Base-by-base conservation (phyloP, 2,329 filamentous ascomycete genomes). In the Thielaviopsis cerberus region DNA sequence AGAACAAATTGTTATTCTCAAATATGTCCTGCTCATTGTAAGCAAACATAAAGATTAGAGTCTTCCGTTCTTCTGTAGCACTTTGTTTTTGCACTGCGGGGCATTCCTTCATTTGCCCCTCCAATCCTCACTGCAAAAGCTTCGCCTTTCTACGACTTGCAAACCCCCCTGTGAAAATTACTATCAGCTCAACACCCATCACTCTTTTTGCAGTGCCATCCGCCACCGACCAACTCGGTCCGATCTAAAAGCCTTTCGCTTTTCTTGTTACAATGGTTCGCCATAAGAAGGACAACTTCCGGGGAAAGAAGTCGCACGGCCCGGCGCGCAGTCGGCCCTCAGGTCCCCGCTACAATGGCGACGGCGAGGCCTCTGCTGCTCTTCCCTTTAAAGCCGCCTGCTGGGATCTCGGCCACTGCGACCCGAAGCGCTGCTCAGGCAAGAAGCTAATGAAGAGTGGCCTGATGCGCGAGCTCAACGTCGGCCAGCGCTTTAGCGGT, bases 341-440 rank as follows among this genome's bases (percentile, higher is more conserved):
- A 63, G 74, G 68, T 63, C n/a, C 41, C n/a, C 41, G 41, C n/a
- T 5, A 48, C 41, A 48, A 48, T 22, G 64, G 71, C 62, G 68
- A 69, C 63, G 65, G 71, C 61, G 69, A 74, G 57, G 64, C 64
- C 64, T 63, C 69, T 62, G 65, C 71, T 57, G 66, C 56, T 63
- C 82, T 72, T 45, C 67, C 73, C 23, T 96, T 90, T 78, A 94
- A 94, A 72, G 91, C 92, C 54, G 92, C 91, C 60, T 96, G 91
- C 70, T 98, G 92, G 92, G 92, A 98, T 67, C 77, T 98, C 34
- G 91, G 90, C 62, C 92, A 98, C 73, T 98, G 92, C 74, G 92
- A 98, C 67, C 88, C 91, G 8, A 97, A 96, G 71, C 78, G 91
- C 64, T 98, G 92, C 72, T 96, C 90, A 0, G 92, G 92, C 30